Percentiles rank a stretch among this genome's conserved stretches.
Evolutionary conservation across 306 rosid genomes (phyloP).

Genomic region (Prinsepia uniflora): DNA sequence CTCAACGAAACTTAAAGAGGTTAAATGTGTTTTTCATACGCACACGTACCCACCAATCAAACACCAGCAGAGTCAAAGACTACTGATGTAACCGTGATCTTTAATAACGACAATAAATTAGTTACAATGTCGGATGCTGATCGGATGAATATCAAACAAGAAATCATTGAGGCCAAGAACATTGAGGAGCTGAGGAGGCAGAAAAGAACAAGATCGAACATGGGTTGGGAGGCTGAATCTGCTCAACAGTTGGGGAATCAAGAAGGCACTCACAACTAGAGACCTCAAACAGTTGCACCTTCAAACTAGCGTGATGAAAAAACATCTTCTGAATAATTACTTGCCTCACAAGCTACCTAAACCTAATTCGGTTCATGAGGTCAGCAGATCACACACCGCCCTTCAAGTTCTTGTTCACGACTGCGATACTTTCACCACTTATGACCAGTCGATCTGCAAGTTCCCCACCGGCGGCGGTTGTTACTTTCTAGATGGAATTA

Average conservation of each 20-base stretch:
- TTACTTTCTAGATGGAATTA: not conserved
- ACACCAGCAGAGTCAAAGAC: no score
- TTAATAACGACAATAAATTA: no score
- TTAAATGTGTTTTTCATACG: no score
- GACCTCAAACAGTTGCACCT: not conserved
- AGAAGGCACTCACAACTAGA: not conserved
- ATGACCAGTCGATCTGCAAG: not conserved
- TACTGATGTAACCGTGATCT: no score
- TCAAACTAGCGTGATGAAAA: not conserved
- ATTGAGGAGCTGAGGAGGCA: not conserved
- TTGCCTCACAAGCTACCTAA: no score
- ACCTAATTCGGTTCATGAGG: no score
- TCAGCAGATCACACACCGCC: no score
- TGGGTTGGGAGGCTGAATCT: no score
- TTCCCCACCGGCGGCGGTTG: not conserved
- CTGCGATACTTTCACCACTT: not conserved
- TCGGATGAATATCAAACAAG: not conserved
- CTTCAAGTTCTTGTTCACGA: not conserved
- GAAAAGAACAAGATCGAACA: no score
- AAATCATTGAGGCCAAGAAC: not conserved
- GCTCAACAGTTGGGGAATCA: not conserved
- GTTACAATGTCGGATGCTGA: no score
- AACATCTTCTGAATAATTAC: not conserved
- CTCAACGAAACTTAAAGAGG: no score
- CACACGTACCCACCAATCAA: no score